phyloP scores from a whole-genome alignment of 768 basidiomycete species.

The Pisolithus marmoratus region DNA sequence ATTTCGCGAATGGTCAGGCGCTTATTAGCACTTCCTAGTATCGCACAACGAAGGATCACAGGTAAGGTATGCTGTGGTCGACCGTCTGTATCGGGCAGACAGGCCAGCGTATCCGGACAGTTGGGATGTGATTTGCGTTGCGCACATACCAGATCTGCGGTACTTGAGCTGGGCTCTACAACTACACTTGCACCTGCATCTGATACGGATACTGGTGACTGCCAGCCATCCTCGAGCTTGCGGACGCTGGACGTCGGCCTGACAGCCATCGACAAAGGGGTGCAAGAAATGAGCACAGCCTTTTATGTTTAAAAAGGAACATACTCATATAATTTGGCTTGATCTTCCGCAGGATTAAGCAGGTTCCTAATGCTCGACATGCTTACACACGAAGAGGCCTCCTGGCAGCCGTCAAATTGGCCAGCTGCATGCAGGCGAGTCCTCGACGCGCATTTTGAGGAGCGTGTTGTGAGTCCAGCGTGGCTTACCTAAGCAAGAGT shows the following conservation, averaged over 20 bases:
- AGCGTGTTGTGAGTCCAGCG: constrained; percentile 28
- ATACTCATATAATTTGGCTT: constrained; percentile 38
- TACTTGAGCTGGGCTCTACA: constrained; percentile 13
- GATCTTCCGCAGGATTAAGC: constrained; percentile 47
- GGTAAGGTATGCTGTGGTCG: constrained; percentile 82
- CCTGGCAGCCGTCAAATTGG: constrained; percentile 7
- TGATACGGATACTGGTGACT: constrained; percentile 31
- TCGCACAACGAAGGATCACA: constrained; percentile 79
- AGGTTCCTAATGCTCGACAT: constrained; percentile 57
- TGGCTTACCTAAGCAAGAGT: constrained; percentile 22
- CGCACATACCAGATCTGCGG: constrained; percentile 22
- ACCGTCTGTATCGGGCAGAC: constrained; percentile 73
- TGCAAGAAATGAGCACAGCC: neutral
- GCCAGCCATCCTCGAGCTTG: constrained; percentile 19
- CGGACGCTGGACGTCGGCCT: constrained; percentile 20
- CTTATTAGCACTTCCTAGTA: constrained; percentile 68
- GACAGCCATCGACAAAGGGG: constrained; percentile 24
- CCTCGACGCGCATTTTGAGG: constrained; percentile 8
- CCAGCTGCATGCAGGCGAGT: constrained; percentile 6
- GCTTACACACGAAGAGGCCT: constrained; percentile 18
- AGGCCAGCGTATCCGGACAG: constrained; percentile 73
- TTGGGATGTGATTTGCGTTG: constrained; percentile 64
- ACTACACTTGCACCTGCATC: constrained; percentile 28
- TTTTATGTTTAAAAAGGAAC: constrained; percentile 12
- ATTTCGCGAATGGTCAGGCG: constrained; percentile 81